Percentiles rank a stretch among this genome's conserved stretches.
Conservation (phyloP, 2,329 filamentous ascomycete species). For the Basipetospora chlamydospora region DNA sequence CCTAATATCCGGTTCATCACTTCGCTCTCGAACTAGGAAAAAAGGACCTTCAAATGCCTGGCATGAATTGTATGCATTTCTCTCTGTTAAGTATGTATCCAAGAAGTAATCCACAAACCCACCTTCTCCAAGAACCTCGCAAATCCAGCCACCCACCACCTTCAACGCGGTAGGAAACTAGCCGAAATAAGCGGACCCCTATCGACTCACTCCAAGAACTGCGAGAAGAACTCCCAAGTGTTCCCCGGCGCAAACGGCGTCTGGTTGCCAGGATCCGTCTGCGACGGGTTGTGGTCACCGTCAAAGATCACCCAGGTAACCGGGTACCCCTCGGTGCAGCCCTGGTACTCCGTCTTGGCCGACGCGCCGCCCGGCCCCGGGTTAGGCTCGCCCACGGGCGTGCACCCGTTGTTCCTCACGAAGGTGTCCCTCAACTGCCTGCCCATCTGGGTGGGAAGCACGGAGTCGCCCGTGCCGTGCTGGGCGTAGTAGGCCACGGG, state of each 20-base stretch:
- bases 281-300: neutral
- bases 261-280: neutral
- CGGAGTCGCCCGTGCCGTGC: constrained; percentile 22
- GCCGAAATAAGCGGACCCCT: no score
- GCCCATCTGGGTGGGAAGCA: constrained; percentile 19
- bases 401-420: constrained; percentile 22
- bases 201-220: no score
- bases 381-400: neutral
- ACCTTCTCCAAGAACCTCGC: no score
- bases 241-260: constrained; percentile 2
- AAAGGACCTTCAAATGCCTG: no score
- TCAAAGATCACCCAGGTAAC: constrained; percentile 3
- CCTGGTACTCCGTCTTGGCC: neutral
- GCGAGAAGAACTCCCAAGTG: constrained; percentile 4
- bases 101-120: no score
- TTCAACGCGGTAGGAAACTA: no score
- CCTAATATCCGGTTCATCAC: no score
- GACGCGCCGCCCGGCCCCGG: neutral
- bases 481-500: constrained; percentile 24
- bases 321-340: constrained; percentile 3
- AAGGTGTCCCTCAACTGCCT: constrained; percentile 22
- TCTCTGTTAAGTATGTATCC: no score
- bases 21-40: no score
- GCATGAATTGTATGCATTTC: no score
- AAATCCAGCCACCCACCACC: no score